A percentile compares a stretch with the other conserved stretches of the same genome.
These are phyloP conservation scores for Vickermania spadyakhi DNA, from an alignment of 208 protist genomes.

Conservation along the genomic window DNA sequence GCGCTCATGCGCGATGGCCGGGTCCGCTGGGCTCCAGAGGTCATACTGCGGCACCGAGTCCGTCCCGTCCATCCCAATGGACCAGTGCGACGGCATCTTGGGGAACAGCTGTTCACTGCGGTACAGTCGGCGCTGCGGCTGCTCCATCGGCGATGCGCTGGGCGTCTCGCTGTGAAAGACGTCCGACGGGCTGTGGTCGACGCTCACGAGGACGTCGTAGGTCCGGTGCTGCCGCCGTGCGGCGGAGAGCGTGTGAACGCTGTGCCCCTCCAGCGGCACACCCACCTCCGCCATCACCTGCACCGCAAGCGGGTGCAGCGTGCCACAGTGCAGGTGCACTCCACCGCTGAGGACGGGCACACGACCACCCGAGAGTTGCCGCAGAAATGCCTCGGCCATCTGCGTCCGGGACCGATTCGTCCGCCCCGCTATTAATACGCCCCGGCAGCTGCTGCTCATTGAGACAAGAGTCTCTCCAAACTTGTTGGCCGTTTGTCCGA, in stretches of 20 bases:
- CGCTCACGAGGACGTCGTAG: slow-evolving; percentile 80
- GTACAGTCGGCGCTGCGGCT: not conserved
- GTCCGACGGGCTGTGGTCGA: slow-evolving; percentile 47
- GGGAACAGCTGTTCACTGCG: slow-evolving; percentile 40
- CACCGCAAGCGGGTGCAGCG: slow-evolving; percentile 58
- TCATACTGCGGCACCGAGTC: slow-evolving; percentile 52
- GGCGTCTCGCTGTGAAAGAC: slow-evolving; percentile 1
- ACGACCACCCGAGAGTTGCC: slow-evolving; percentile 25
- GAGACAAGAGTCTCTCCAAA: not conserved
- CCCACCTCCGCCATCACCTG: slow-evolving; percentile 40
- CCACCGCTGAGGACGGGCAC: slow-evolving; percentile 75
- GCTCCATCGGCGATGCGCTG: not conserved
- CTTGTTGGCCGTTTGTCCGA: not conserved
- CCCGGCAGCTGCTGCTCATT: slow-evolving; percentile 59
- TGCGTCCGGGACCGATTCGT: slow-evolving; percentile 73
- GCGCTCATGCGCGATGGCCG: slow-evolving; percentile 61
- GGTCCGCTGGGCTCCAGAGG: slow-evolving; percentile 81
- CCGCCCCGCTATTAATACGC: slow-evolving; percentile 62
- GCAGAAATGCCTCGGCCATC: slow-evolving; percentile 78
- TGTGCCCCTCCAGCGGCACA: slow-evolving; percentile 37
- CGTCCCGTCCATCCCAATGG: slow-evolving; percentile 43
- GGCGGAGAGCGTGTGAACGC: slow-evolving; percentile 38
- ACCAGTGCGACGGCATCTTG: slow-evolving; percentile 64
- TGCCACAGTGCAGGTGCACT: slow-evolving; percentile 23
- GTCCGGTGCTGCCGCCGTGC: slow-evolving; percentile 52